Conservation (phyloP, 2,329 filamentous ascomycete genomes). For the Trichoderma hamatum region DNA sequence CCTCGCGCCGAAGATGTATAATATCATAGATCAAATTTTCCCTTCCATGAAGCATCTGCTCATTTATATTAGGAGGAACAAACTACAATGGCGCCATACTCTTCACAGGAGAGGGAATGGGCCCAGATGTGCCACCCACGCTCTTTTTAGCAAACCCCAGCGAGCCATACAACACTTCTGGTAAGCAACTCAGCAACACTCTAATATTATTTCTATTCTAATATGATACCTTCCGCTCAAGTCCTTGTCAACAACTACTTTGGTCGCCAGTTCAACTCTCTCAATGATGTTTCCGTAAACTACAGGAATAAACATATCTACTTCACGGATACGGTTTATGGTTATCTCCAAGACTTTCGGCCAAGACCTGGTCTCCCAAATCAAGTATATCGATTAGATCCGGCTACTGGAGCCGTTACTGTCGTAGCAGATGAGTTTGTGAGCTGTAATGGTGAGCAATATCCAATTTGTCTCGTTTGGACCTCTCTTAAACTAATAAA, state of each 20-base stretch:
- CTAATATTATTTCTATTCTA: background rate
- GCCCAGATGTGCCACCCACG: conserved; percentile 38
- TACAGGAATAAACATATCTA: conserved; percentile 61
- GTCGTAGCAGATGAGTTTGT: conserved; percentile 61
- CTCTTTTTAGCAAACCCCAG: conserved; percentile 36
- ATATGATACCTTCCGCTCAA: background rate
- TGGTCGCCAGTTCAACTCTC: conserved; percentile 51
- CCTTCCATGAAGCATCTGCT: background rate
- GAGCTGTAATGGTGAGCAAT: conserved; percentile 24
- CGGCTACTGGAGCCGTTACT: conserved; percentile 52
- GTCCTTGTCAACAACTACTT: conserved; percentile 45
- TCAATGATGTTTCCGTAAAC: conserved; percentile 56
- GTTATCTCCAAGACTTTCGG: conserved; percentile 60
- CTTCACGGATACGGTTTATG: conserved; percentile 66
- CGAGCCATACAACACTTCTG: conserved; percentile 21
- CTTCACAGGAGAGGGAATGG: conserved; percentile 55
- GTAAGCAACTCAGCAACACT: background rate
- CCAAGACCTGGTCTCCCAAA: conserved; percentile 55
- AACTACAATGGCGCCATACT: conserved; percentile 55
- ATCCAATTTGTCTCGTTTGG: background rate
- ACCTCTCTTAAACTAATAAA: conserved; percentile 37
- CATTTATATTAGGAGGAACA: conserved; percentile 45
- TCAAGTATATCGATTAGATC: conserved; percentile 62
- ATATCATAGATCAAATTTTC: fast-evolving
- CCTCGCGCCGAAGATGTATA: background rate